Base-by-base conservation (phyloP, 345 rosid genomes). In the Moricandia arvensis region DNA sequence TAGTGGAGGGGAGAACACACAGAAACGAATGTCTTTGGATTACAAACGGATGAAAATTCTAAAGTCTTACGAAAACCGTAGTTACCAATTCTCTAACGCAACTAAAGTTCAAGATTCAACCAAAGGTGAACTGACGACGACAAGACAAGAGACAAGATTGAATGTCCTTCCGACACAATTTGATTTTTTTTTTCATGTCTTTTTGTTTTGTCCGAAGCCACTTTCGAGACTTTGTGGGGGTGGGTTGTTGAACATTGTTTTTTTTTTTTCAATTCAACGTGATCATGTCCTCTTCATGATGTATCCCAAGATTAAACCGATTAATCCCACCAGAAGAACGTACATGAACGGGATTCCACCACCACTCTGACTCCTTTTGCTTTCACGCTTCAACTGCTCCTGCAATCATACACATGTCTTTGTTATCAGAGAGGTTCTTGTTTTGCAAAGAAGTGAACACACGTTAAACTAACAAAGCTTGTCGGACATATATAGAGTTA, bases 291-390 rank as follows among this genome's bases (percentile, higher is more conserved):
- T 84, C 87, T 85, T 90, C 87, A 91, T 11, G 26, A 91, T 81
- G 75, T 87, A 91, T 33, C 93, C 97, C 86, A 91, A 62, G 62
- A 94, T 66, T 82, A 91, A 37, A 61, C 96, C 89, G 38, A 91
- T 24, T 77, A 89, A 72, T 69, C 89, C 98, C 21, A 94, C 76
- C 15, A 94, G 79, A 80, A 90, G 38, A 41, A 84, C 83, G 63
- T 85, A 88, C 63, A 81, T 35, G 35, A 88, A 71, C 0, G 91
- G 68, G 62, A 88, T 72, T 47, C 90, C 87, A 10, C 73, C 68
- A 1, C 75, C 76, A 57, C 74, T 73, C 68, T 78, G 66, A 30
- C 80, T 79, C 81, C 64, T 82, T 74, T 69, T 84, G 62, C 83
- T 65, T 71, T 84, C 80, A 15, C 62, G 88, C 89, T 78, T 83